Evolutionary conservation across 2,329 filamentous ascomycete genomes (phyloP), one percentile per base, ranked within the genome.

Genomic region (Hypocreales sp.): DNA sequence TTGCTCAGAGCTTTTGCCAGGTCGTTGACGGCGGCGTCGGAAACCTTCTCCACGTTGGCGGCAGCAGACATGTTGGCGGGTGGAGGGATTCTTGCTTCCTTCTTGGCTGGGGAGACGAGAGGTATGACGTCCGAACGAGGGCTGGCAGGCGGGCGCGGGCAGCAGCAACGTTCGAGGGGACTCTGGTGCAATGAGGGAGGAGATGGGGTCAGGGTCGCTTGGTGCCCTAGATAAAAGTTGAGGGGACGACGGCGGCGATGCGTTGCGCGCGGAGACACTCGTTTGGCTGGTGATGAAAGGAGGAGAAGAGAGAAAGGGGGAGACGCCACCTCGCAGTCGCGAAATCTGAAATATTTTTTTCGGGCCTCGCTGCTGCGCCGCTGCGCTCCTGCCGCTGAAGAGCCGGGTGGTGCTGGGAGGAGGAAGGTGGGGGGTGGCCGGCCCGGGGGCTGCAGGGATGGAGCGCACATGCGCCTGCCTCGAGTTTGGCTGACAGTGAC

Each of bases 51-150:
- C 64, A 53, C 45, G 47, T 48, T 52, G 46, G 45, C 52, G 46
- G 45, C 48, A 66, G 70, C 65, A 79, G 86, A 92, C 87, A 95
- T 95, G 59, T 61, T 82, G 46, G 50, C 48, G 50, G 46, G 45
- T 20, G 43, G 46, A 42, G 64, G 41, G n/a, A n/a, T n/a, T n/a
- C n/a, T n/a, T n/a, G n/a, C n/a, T n/a, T n/a, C n/a, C n/a, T n/a
- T 15, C 43, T 55, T 55, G 51, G 56, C 60, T 62, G 57, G 60
- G 56, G 56, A 60, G 60, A n/a, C n/a, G 32, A 24, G 36, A 25
- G 29, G 31, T 37, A 55, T 56, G 54, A 57, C 53, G 53, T 52
- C 47, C 40, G 46, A 51, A 48, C 45, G 48, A 45, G 40, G 40
- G 47, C 42, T 44, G 45, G 42, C 42, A 38, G 25, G n/a, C n/a